Conservation (phyloP, 176 grass and related monocot genomes). For the Coix lacrymajobi region DNA sequence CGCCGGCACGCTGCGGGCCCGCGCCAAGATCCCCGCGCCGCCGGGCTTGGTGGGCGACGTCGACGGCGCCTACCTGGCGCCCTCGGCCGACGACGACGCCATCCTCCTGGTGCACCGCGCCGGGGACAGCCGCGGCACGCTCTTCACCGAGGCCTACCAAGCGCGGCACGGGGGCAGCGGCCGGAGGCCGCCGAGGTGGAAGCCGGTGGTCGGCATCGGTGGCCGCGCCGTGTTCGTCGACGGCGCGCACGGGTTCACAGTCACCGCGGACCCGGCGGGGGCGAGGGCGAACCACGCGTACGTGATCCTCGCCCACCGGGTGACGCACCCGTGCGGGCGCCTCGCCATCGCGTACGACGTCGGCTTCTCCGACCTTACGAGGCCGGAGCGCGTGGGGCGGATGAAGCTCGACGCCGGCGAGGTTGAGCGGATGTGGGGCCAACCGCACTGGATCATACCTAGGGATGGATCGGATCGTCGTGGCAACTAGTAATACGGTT, state of each 20-base stretch:
- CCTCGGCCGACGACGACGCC: neutral
- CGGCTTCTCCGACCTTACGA: neutral
- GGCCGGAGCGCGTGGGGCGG: neutral
- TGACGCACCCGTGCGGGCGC: no score
- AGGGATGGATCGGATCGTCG: neutral
- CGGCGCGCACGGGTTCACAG: slow-evolving; percentile 25
- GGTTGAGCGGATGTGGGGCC: slow-evolving; percentile 6
- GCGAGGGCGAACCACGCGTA: slow-evolving; percentile 10
- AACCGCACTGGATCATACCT: slow-evolving; percentile 6
- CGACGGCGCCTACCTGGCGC: neutral
- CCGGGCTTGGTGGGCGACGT: neutral
- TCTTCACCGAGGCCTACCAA: slow-evolving; percentile 10
- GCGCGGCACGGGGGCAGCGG: neutral
- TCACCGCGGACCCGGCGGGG: neutral
- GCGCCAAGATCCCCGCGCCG: neutral
- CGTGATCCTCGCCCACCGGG: accelerated
- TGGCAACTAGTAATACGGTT: no score
- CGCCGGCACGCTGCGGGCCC: neutral
- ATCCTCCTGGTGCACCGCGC: slow-evolving; percentile 13
- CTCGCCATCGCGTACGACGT: neutral
- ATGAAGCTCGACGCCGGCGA: neutral
- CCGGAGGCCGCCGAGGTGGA: neutral
- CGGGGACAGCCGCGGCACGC: neutral
- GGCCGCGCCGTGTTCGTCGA: slow-evolving; percentile 14
- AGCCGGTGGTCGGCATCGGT: neutral